phyloP scores from a whole-genome alignment of 2,329 filamentous ascomycete species.

The Pseudocercospora macadamiae region DNA sequence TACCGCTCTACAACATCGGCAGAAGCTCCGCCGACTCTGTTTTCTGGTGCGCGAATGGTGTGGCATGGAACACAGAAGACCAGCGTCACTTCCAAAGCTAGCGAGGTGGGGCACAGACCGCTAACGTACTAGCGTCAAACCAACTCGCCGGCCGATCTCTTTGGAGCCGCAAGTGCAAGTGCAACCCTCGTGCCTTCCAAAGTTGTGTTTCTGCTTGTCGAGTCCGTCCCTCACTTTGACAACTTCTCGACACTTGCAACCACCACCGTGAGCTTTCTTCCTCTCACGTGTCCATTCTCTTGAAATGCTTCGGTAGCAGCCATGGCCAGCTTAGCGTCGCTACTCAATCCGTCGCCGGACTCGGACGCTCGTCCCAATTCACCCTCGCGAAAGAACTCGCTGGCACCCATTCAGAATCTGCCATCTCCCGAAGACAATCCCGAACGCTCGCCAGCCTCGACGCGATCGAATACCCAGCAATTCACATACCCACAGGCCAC shows the following conservation, averaged over 20 bases:
- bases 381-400: constrained; percentile 27
- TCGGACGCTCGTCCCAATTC: constrained; percentile 9
- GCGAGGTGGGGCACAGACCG: no score
- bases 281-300: neutral
- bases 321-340: constrained; percentile 37
- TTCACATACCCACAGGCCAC: constrained; percentile 32
- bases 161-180: neutral
- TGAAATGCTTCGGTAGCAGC: constrained; percentile 9
- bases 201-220: neutral
- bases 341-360: constrained; percentile 42
- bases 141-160: no score
- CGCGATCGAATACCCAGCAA: constrained; percentile 20
- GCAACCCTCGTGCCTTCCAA: no score
- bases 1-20: no score
- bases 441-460: constrained; percentile 24
- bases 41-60: neutral
- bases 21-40: neutral
- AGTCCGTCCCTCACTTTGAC: no score
- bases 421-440: constrained; percentile 27
- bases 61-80: neutral
- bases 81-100: neutral
- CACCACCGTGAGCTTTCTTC: neutral
- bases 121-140: no score
- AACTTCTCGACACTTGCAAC: no score
- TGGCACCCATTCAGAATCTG: constrained; percentile 24